These are phyloP conservation scores for Rhododendron mucronatum DNA, from an alignment of 148 eudicot species.

Conservation along the genomic window DNA sequence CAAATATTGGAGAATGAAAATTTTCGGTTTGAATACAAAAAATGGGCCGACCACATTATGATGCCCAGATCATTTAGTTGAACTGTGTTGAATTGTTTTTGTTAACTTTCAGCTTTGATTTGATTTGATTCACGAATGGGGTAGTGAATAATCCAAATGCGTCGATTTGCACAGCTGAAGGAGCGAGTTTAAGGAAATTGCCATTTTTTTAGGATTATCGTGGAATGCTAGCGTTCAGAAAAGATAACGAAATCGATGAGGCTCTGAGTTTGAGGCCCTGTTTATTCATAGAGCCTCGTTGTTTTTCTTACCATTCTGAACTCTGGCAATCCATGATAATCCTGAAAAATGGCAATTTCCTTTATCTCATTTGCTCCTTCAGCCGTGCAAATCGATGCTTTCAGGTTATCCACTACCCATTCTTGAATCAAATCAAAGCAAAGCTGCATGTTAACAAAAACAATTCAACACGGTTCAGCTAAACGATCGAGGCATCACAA, in stretches of 20 bases:
- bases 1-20: background rate
- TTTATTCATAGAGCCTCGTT: background rate
- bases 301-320: constrained; percentile 35
- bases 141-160: constrained; percentile 41
- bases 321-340: constrained; percentile 59
- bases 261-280: background rate
- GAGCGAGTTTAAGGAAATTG: constrained; percentile 48
- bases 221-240: constrained; percentile 54
- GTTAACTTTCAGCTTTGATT: constrained; percentile 40
- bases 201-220: constrained; percentile 54
- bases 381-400: constrained; percentile 45
- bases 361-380: constrained; percentile 37
- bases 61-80: background rate
- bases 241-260: constrained; percentile 16
- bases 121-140: constrained; percentile 55
- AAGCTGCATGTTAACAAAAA: constrained; percentile 35
- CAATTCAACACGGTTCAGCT: background rate
- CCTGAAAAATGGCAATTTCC: constrained; percentile 55
- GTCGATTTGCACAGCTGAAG: constrained; percentile 43
- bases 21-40: too few relatives aligned
- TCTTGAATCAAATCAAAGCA: constrained; percentile 45
- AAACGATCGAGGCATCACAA: too few relatives aligned
- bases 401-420: constrained; percentile 46
- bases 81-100: background rate
- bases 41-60: background rate